Percentiles rank a stretch among this genome's conserved stretches.
Conservation (phyloP, 23 red algal genomes). For the Agarophyton chilense region DNA sequence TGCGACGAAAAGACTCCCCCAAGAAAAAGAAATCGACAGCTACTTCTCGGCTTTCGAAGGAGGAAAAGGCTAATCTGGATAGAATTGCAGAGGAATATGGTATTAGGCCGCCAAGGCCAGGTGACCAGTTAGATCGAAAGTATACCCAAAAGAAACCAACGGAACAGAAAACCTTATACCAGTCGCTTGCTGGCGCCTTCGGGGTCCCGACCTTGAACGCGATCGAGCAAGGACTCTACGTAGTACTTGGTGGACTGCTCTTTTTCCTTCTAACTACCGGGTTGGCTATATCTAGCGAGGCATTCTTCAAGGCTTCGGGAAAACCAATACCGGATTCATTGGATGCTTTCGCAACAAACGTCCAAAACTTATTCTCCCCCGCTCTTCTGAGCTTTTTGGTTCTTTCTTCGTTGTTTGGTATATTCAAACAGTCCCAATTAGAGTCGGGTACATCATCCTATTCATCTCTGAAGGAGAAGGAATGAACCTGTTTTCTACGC, state of each 20-base stretch:
- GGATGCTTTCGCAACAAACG: conserved; percentile 17
- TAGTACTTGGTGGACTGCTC: conserved; percentile 40
- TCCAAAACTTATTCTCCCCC: conserved; percentile 51
- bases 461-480: conserved; percentile 19
- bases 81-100: conserved; percentile 50
- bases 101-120: conserved; percentile 23
- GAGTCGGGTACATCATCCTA: conserved; percentile 53
- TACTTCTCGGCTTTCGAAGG: conserved; percentile 41
- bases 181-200: conserved; percentile 32
- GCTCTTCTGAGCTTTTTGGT: conserved; percentile 30
- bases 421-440: conserved; percentile 71
- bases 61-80: conserved; percentile 14
- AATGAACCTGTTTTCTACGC: neutral
- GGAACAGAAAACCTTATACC: conserved; percentile 38
- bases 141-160: conserved; percentile 10
- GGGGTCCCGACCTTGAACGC: conserved; percentile 19
- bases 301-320: conserved; percentile 58
- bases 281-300: conserved; percentile 41
- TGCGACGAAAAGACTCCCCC: conserved; percentile 9
- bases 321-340: conserved; percentile 37
- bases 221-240: conserved; percentile 28
- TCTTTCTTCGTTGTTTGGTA: conserved; percentile 49
- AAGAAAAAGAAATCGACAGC: conserved; percentile 25
- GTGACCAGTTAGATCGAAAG: conserved; percentile 49
- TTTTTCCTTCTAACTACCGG: conserved; percentile 19